Conservation (phyloP, 108 stramenopile genomes). For the Halocafeteria seosinensis region DNA sequence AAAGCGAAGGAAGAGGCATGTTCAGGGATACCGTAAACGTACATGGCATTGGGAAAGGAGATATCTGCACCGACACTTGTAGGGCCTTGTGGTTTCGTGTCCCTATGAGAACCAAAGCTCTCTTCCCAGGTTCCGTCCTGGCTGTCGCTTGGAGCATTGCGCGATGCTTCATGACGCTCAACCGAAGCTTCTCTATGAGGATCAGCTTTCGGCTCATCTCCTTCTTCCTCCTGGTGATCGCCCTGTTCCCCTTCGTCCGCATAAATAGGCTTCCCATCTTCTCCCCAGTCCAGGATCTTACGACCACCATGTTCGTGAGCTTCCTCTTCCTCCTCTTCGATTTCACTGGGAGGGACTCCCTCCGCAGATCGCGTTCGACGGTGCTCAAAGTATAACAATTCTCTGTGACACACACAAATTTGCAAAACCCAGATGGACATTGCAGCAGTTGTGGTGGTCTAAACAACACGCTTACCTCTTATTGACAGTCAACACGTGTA, state of each 20-base stretch:
- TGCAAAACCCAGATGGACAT: no score
- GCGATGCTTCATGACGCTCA: slow-evolving; percentile 14
- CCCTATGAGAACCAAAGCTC: slow-evolving; percentile 62
- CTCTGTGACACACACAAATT: no score
- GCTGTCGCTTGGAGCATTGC: slow-evolving; percentile 10
- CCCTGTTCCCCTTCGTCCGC: slow-evolving; percentile 41
- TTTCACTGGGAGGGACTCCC: neutral
- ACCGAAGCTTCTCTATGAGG: slow-evolving; percentile 47
- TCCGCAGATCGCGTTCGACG: slow-evolving; percentile 31
- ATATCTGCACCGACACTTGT: slow-evolving; percentile 85
- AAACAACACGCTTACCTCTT: neutral
- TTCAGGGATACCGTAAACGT: slow-evolving; percentile 86
- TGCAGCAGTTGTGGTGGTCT: slow-evolving; percentile 36
- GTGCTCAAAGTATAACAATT: slow-evolving; percentile 67
- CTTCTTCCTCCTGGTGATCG: slow-evolving; percentile 75
- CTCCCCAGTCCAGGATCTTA: slow-evolving; percentile 20
- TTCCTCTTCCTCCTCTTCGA: slow-evolving; percentile 1
- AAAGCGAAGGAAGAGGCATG: slow-evolving; percentile 73
- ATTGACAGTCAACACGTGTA: no score
- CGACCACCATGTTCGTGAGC: neutral
- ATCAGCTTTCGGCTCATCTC: slow-evolving; percentile 59
- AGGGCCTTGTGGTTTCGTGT: slow-evolving; percentile 71
- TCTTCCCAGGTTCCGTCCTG: slow-evolving; percentile 71
- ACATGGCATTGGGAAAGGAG: slow-evolving; percentile 52
- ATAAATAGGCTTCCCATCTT: slow-evolving; percentile 22